Evolutionary conservation across 768 basidiomycete species (phyloP).

Genomic region (Lyophyllum shimeji): DNA sequence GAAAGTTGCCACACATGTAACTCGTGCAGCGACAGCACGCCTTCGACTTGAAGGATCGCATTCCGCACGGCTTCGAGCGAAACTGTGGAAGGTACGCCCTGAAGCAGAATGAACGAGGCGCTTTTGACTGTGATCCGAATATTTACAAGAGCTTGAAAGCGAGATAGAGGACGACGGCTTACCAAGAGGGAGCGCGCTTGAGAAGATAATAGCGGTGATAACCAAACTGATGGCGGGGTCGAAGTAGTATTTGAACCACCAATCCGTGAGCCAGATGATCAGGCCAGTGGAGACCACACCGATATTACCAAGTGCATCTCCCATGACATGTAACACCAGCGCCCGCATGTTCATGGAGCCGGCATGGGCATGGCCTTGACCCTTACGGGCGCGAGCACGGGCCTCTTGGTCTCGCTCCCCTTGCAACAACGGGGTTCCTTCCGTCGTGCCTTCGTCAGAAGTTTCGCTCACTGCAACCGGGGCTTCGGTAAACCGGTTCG

Average conservation of each 20-base stretch:
- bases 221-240: conserved; percentile 93
- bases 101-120: conserved; percentile 92
- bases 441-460: conserved; percentile 22
- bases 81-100: conserved; percentile 88
- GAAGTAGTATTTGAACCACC: conserved; percentile 86
- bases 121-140: conserved; percentile 58
- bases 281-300: conserved; percentile 96
- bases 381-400: conserved; percentile 18
- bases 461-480: conserved; percentile 6
- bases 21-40: conserved; percentile 88
- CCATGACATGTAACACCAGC: conserved; percentile 89
- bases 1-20: conserved; percentile 98
- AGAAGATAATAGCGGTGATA: conserved; percentile 96
- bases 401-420: conserved; percentile 19
- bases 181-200: conserved; percentile 91
- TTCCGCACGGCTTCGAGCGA: conserved; percentile 85
- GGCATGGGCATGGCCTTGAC: conserved; percentile 41
- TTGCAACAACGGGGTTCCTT: conserved; percentile 47
- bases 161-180: conserved; percentile 19
- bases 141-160: not conserved
- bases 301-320: conserved; percentile 96
- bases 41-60: conserved; percentile 80
- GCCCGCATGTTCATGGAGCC: conserved; percentile 99
- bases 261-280: conserved; percentile 87
- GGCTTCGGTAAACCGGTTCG: conserved; percentile 6